phyloP scores from a whole-genome alignment of 2,329 filamentous ascomycete genomes.

The Fusarium euwallaceae region DNA sequence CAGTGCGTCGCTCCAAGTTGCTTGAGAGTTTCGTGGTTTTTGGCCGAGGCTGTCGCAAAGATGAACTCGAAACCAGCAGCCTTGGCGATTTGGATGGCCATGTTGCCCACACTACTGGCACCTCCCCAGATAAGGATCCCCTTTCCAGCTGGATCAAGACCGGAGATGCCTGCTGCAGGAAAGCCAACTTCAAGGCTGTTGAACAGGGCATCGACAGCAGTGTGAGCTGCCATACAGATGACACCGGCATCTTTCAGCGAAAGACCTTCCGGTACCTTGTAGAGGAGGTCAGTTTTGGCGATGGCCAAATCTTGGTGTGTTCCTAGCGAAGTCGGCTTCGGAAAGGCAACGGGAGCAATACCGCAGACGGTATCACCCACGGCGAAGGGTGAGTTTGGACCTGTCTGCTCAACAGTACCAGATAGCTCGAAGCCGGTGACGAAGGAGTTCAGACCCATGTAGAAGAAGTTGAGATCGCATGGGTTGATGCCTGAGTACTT shows the following conservation, averaged over 20 bases:
- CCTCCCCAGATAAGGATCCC: constrained; percentile 27
- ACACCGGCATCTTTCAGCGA: not conserved
- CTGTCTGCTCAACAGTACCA: not conserved
- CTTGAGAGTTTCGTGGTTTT: constrained; percentile 9
- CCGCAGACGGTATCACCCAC: not conserved
- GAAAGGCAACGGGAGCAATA: not conserved
- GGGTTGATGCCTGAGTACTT: not conserved
- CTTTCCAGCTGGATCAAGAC: not conserved
- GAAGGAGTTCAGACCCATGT: not conserved
- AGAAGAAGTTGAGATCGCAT: not conserved
- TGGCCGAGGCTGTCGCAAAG: constrained; percentile 12
- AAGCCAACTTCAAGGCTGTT: constrained; percentile 6
- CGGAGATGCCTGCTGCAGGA: not conserved
- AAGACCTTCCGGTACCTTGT: not conserved
- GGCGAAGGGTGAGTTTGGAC: not conserved
- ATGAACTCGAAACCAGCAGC: constrained; percentile 20
- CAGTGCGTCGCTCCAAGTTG: not conserved
- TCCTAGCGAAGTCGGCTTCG: not conserved
- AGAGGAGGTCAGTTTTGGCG: not conserved
- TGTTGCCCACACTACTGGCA: constrained; percentile 4
- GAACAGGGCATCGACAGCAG: not conserved
- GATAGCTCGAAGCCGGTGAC: not conserved
- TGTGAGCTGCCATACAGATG: not conserved
- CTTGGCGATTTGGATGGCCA: constrained; percentile 20
- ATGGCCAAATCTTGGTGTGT: not conserved